These are phyloP conservation scores for Miscanthus sacchariflorus DNA, from an alignment of 202 grass and related monocot species.

Conservation along the genomic window DNA sequence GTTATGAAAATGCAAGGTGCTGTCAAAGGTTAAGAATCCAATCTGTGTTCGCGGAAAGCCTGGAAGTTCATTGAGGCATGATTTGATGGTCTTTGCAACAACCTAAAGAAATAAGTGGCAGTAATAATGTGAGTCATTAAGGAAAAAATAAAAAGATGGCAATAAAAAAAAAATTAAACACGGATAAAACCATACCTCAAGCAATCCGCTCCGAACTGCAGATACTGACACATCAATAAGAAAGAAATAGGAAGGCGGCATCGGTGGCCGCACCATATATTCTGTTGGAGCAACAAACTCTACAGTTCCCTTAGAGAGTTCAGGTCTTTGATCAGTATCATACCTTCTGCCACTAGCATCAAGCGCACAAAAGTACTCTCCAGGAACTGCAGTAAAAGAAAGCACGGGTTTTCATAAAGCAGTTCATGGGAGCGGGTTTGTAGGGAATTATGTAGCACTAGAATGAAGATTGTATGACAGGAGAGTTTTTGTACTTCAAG, in stretches of 20 bases:
- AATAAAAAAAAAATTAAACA: conserved; percentile 14
- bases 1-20: conserved; percentile 97
- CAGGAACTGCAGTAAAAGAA: conserved; percentile 70
- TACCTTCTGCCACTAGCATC: conserved; percentile 90
- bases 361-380: conserved; percentile 85
- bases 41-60: conserved; percentile 91
- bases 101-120: conserved; percentile 56
- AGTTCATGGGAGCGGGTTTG: conserved; percentile 6
- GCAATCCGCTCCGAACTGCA: conserved; percentile 74
- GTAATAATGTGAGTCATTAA: background rate
- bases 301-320: conserved; percentile 89
- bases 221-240: conserved; percentile 93
- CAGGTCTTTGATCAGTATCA: conserved; percentile 91
- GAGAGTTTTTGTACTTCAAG: background rate
- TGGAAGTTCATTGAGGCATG: conserved; percentile 84
- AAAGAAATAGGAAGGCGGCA: conserved; percentile 97
- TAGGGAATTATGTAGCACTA: conserved; percentile 24
- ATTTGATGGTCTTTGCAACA: conserved; percentile 95
- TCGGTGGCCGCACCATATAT: conserved; percentile 98
- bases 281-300: conserved; percentile 97
- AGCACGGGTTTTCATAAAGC: conserved; percentile 14
- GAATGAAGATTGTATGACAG: conserved; percentile 20
- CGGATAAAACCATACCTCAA: conserved; percentile 72
- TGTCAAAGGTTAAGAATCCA: conserved; percentile 95
- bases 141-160: background rate